phyloP scores from a whole-genome alignment of 2,329 filamentous ascomycete genomes.

The Calcarisporium arbuscula region DNA sequence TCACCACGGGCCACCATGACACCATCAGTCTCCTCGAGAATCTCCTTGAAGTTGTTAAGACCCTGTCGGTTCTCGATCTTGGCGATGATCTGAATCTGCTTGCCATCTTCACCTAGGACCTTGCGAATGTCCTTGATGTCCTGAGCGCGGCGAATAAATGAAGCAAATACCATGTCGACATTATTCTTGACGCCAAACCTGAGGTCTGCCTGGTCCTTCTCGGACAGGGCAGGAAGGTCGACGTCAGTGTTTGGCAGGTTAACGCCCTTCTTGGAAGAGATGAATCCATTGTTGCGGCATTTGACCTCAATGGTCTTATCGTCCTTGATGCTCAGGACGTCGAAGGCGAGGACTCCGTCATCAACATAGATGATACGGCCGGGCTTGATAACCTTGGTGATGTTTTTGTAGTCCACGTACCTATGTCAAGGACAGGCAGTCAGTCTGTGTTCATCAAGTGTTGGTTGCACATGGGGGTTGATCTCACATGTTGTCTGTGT shows the following conservation, averaged over 20 bases:
- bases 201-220: slow-evolving; percentile 96
- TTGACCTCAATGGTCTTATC: slow-evolving; percentile 81
- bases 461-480: no score
- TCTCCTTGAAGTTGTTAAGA: slow-evolving; percentile 99
- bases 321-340: slow-evolving; percentile 82
- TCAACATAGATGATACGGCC: slow-evolving; percentile 97
- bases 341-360: slow-evolving; percentile 94
- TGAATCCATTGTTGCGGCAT: slow-evolving; percentile 96
- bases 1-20: slow-evolving; percentile 99
- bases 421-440: slow-evolving; percentile 33
- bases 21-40: slow-evolving; percentile 91
- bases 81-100: slow-evolving; percentile 98
- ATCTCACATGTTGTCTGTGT: slow-evolving; percentile 87
- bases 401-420: slow-evolving; percentile 99
- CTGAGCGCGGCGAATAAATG: slow-evolving; percentile 90
- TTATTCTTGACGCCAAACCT: slow-evolving; percentile 96
- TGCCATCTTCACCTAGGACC: slow-evolving; percentile 84
- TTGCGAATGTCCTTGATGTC: slow-evolving; percentile 91
- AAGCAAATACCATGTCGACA: slow-evolving; percentile 98
- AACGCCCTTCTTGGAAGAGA: slow-evolving; percentile 98
- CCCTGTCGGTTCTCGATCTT: slow-evolving; percentile 99
- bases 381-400: slow-evolving; percentile 90
- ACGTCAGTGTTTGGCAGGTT: slow-evolving; percentile 99
- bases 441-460: slow-evolving; percentile 1
- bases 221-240: slow-evolving; percentile 91